Conservation (phyloP, 1,139 yeast genomes). For the Blastobotrys elegans region DNA sequence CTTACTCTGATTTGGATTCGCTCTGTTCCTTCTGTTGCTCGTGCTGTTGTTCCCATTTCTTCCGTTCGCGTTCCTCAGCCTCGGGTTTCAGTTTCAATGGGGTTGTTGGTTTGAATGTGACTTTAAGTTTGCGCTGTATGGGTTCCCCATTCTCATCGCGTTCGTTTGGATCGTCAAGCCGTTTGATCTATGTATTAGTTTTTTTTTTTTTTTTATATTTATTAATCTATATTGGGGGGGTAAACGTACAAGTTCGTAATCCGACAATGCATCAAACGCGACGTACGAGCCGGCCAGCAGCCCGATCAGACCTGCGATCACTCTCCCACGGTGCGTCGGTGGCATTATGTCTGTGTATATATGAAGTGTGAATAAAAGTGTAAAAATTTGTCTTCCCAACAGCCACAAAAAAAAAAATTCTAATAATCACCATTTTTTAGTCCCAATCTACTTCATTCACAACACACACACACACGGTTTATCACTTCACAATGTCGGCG, state of each 20-base stretch:
- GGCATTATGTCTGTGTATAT: conserved; percentile 9
- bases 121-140: conserved; percentile 30
- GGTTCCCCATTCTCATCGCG: conserved; percentile 26
- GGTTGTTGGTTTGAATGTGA: conserved; percentile 34
- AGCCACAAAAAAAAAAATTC: neutral
- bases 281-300: conserved; percentile 29
- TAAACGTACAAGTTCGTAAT: conserved; percentile 32
- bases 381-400: conserved; percentile 2
- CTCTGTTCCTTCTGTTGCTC: conserved; percentile 6
- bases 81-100: conserved; percentile 31
- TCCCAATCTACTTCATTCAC: neutral
- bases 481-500: neutral
- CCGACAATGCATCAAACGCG: conserved; percentile 32
- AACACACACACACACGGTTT: neutral
- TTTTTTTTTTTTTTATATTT: neutral
- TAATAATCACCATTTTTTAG: too few relatives aligned
- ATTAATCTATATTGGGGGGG: too few relatives aligned
- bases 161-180: conserved; percentile 31
- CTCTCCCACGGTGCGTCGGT: conserved; percentile 32
- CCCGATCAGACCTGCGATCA: conserved; percentile 33
- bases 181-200: conserved; percentile 18
- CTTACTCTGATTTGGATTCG: too few relatives aligned
- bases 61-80: conserved; percentile 10
- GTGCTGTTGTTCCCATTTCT: conserved; percentile 1
- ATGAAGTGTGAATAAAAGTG: too few relatives aligned